Evolutionary conservation across 306 rosid genomes (phyloP).

Genomic region (Dryas octopetala): DNA sequence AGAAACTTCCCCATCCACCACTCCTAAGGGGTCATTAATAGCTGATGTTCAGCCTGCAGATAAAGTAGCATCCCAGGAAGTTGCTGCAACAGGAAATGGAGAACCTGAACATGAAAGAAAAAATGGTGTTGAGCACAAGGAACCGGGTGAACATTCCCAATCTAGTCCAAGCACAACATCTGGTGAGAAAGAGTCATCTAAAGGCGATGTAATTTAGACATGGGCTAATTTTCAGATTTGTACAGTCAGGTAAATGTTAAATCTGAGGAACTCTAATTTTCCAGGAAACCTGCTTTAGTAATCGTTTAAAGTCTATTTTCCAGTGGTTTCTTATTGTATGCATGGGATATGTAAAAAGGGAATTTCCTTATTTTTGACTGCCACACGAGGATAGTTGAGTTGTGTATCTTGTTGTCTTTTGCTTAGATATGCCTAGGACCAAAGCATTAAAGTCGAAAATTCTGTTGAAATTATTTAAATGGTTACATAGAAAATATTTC

Average conservation of each 20-base stretch:
- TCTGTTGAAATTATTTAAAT: slow-evolving; percentile 44
- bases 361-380: slow-evolving; percentile 55
- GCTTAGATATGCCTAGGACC: slow-evolving; percentile 50
- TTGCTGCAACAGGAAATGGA: slow-evolving; percentile 35
- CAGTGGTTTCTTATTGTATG: slow-evolving; percentile 39
- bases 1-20: slow-evolving; percentile 50
- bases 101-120: slow-evolving; percentile 40
- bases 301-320: slow-evolving; percentile 45
- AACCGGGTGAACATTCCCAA: slow-evolving; percentile 44
- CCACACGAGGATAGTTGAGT: slow-evolving; percentile 50
- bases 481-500: slow-evolving; percentile 39
- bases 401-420: slow-evolving; percentile 34
- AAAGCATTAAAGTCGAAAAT: slow-evolving; percentile 37
- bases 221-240: slow-evolving; percentile 56
- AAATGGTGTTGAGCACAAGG: slow-evolving; percentile 37
- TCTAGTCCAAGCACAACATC: slow-evolving; percentile 36
- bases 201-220: slow-evolving; percentile 45
- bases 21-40: slow-evolving; percentile 40
- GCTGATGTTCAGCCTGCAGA: slow-evolving; percentile 41
- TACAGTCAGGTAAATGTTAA: slow-evolving; percentile 81
- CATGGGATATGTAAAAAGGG: slow-evolving; percentile 58
- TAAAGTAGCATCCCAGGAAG: slow-evolving; percentile 38
- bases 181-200: slow-evolving; percentile 46
- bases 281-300: slow-evolving; percentile 40
- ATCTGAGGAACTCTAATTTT: slow-evolving; percentile 50